Evolutionary conservation across 768 basidiomycete genomes (phyloP), one percentile per base, ranked within the genome.

Genomic region (Phaeotremella skinneri): DNA sequence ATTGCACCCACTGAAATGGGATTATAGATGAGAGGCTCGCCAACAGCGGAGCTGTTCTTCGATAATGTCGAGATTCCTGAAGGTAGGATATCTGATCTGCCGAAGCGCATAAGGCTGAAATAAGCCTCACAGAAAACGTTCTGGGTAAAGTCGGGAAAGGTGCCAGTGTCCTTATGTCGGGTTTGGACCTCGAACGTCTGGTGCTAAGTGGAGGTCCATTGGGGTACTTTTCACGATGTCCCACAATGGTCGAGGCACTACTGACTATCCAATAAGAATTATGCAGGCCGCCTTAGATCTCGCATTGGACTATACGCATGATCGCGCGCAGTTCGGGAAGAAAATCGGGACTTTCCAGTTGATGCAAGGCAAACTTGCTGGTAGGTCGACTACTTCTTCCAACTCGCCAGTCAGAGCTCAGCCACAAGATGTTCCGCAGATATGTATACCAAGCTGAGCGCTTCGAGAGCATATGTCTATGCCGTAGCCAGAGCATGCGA

Each of bases 281-380:
- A 91, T 91, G 90, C 91, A 93, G 76, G 87, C 90, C 6, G 90
- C 93, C 3, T 91, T 94, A 69, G 91, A 96, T 75, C 81, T 86
- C 62, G 87, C 75, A 0, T 43, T 77, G 3, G 71, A 75, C 69
- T 96, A 96, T 73, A 83, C 91, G n/a, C 93, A 97, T 72, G 87
- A 92, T 55, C 83, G 93, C 62, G 85, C 90, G 76, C 93, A 97
- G 73, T 97, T 97, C 66, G 90, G 87, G 34, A 84, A 84, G 68
- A 85, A 87, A 9, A 82, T 97, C 42, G 93, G 89, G 21, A 87
- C 87, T 31, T 94, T 96, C 81, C 92, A 96, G 76, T 74, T 96
- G 56, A 96, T 97, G 89, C 93, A 96, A 83, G 92, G 91, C 85
- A 72, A 69, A 79, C 61, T 75, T 42, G 75, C 71, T 21, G 74